A percentile compares a stretch with the other conserved stretches of the same genome.
These are phyloP conservation scores for Chaetomiaceae sp. DNA, from an alignment of 2,329 filamentous ascomycete genomes.

Conservation along the genomic window DNA sequence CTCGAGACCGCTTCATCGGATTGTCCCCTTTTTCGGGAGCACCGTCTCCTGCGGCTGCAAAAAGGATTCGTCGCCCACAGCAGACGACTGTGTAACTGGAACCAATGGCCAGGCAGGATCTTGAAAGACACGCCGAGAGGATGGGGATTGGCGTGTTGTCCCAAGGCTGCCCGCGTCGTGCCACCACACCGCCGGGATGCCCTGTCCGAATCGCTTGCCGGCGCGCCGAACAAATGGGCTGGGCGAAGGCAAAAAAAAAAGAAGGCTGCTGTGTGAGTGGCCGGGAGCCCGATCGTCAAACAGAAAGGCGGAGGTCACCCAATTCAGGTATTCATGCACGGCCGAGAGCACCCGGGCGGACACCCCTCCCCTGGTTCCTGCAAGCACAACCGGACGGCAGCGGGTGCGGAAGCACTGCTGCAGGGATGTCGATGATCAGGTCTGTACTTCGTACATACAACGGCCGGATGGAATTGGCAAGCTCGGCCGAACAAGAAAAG, in stretches of 20 bases:
- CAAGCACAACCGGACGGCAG: constrained; percentile 19
- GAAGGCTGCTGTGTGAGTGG: constrained; percentile 21
- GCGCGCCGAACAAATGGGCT: constrained; percentile 13
- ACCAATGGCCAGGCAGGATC: constrained; percentile 27
- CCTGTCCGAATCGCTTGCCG: constrained; percentile 15
- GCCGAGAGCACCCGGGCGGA: constrained; percentile 19
- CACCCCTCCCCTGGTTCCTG: constrained; percentile 15
- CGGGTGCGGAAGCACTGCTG: constrained; percentile 8
- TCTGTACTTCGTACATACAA: too few species aligned
- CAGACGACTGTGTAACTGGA: constrained; percentile 21
- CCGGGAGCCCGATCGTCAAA: constrained; percentile 21
- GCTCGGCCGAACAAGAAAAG: neutral
- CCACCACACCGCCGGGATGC: constrained; percentile 25
- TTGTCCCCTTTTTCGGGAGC: constrained; percentile 16
- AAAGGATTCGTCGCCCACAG: constrained; percentile 24
- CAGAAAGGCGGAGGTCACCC: constrained; percentile 17
- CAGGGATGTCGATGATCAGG: constrained; percentile 8
- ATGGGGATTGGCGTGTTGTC: constrained; percentile 24
- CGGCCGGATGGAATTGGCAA: neutral
- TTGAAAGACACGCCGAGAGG: constrained; percentile 17
- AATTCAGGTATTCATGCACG: constrained; percentile 27
- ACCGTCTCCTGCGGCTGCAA: constrained; percentile 12
- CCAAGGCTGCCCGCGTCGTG: constrained; percentile 24
- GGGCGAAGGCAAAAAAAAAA: constrained; percentile 3
- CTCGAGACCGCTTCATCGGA: constrained; percentile 16